Conservation (phyloP, 768 basidiomycete species). For the Lactifluus hygrophoroides region DNA sequence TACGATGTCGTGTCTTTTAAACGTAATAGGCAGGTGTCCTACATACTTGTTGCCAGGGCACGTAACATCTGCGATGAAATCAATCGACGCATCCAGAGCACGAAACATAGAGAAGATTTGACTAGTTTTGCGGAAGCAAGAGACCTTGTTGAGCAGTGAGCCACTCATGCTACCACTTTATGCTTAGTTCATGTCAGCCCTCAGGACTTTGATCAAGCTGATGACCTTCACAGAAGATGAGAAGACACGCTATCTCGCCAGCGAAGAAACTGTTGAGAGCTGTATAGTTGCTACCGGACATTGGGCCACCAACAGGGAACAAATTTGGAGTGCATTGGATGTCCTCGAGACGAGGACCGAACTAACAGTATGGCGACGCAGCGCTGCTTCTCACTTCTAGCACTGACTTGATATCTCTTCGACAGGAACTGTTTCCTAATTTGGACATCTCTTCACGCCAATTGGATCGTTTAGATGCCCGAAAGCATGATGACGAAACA, state of each 20-base stretch:
- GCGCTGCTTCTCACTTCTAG: not conserved
- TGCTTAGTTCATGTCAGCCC: not conserved
- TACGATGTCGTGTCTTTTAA: slow-evolving; percentile 14
- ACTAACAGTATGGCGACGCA: slow-evolving; percentile 2
- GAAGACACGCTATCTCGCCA: slow-evolving; percentile 1
- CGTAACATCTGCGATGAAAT: slow-evolving; percentile 19
- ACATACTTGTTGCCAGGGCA: slow-evolving; percentile 17
- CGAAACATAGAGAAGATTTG: slow-evolving; percentile 14
- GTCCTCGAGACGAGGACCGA: not conserved
- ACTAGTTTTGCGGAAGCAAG: slow-evolving; percentile 18
- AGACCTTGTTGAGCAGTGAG: slow-evolving; percentile 21
- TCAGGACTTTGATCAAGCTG: slow-evolving; percentile 6
- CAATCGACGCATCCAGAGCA: slow-evolving; percentile 14
- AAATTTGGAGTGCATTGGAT: not conserved
- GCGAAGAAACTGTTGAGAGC: not conserved
- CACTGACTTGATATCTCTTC: not conserved
- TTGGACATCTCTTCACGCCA: not conserved
- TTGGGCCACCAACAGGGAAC: slow-evolving; percentile 12
- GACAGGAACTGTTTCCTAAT: not conserved
- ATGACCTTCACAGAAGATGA: slow-evolving; percentile 9
- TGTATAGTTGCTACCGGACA: not conserved
- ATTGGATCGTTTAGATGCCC: slow-evolving; percentile 1
- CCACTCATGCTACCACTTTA: not conserved
- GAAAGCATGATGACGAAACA: not conserved
- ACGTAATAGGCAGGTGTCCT: slow-evolving; percentile 20